Evolutionary conservation across 164 flowering plant species (phyloP).

Genomic region (Piper betle): DNA sequence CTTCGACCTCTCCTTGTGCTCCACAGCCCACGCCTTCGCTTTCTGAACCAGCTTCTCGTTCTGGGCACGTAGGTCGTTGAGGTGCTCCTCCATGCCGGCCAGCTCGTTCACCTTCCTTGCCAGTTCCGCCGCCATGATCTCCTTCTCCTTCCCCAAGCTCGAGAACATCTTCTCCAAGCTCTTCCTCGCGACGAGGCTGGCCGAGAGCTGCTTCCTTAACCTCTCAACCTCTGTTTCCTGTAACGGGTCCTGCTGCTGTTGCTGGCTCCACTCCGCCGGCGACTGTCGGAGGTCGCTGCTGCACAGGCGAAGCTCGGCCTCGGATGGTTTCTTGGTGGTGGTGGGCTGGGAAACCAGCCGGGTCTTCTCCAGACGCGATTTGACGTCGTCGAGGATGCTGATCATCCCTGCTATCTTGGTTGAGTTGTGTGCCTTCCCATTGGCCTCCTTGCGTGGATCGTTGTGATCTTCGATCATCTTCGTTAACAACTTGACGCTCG

Average conservation of each 20-base stretch:
- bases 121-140: slow-evolving; percentile 67
- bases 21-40: slow-evolving; percentile 25
- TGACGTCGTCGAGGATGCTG: slow-evolving; percentile 47
- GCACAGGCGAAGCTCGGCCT: slow-evolving; percentile 43
- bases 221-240: slow-evolving; percentile 24
- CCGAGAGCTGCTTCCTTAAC: slow-evolving; percentile 40
- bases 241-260: slow-evolving; percentile 1
- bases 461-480: slow-evolving; percentile 57
- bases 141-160: slow-evolving; percentile 79
- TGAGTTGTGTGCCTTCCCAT: slow-evolving; percentile 23
- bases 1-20: slow-evolving; percentile 30
- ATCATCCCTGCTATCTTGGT: slow-evolving; percentile 54
- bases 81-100: slow-evolving; percentile 50
- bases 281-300: slow-evolving; percentile 30
- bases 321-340: slow-evolving; percentile 1
- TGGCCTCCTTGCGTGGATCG: slow-evolving; percentile 24
- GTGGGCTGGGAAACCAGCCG: slow-evolving; percentile 8
- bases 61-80: slow-evolving; percentile 53
- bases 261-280: slow-evolving; percentile 13
- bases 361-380: slow-evolving; percentile 34
- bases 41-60: slow-evolving; percentile 46
- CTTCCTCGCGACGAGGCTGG: slow-evolving; percentile 42
- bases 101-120: slow-evolving; percentile 49
- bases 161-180: slow-evolving; percentile 73
- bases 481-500: slow-evolving; percentile 39